These are phyloP conservation scores for Didymosphaeria variabile DNA, from an alignment of 2,329 filamentous ascomycete genomes.

Conservation along the genomic window DNA sequence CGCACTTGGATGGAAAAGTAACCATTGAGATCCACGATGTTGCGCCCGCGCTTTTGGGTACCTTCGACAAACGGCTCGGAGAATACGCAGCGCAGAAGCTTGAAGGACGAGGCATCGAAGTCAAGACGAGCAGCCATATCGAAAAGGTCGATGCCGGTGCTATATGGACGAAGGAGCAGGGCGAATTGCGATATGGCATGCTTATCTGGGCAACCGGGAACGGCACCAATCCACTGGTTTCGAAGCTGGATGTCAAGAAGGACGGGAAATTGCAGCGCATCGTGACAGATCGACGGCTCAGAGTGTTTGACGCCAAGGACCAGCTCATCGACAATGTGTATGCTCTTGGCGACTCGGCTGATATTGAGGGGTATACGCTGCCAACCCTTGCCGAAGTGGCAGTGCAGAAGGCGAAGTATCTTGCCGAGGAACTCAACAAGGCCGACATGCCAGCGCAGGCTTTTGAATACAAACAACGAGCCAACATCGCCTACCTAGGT, in stretches of 20 bases:
- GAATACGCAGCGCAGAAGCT: constrained; percentile 9
- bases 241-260: constrained; percentile 8
- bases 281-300: constrained; percentile 5
- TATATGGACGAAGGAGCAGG: constrained; percentile 6
- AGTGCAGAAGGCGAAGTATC: constrained; percentile 9
- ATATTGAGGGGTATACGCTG: constrained; percentile 5
- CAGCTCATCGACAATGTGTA: constrained; percentile 6
- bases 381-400: constrained; percentile 11
- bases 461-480: constrained; percentile 5
- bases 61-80: constrained; percentile 11
- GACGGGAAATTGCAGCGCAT: constrained; percentile 11
- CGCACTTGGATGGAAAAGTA: constrained; percentile 7
- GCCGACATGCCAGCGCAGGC: neutral
- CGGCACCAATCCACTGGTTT: constrained; percentile 4
- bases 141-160: constrained; percentile 10
- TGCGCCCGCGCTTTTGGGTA: constrained; percentile 5
- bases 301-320: constrained; percentile 1
- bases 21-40: constrained; percentile 9
- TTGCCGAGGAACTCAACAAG: constrained; percentile 3
- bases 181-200: constrained; percentile 5
- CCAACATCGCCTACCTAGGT: constrained; percentile 11
- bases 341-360: constrained; percentile 11
- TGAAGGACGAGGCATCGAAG: constrained; percentile 1
- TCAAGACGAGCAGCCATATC: constrained; percentile 6
- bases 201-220: constrained; percentile 12